Percentiles rank a stretch among this genome's conserved stretches.
phyloP scores from a whole-genome alignment of 768 basidiomycete genomes.

The Suillus discolor region DNA sequence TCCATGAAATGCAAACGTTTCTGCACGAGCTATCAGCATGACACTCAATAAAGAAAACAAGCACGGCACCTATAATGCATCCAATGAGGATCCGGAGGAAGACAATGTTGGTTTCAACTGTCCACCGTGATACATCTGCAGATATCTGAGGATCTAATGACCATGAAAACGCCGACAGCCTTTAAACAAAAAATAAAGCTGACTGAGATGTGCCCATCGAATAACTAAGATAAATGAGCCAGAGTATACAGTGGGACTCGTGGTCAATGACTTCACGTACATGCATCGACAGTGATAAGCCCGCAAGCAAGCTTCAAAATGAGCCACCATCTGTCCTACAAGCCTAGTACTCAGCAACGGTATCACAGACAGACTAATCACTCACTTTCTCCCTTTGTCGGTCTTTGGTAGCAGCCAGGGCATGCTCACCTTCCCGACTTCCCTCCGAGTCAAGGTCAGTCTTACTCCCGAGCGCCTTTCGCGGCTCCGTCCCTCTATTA shows the following conservation, averaged over 20 bases:
- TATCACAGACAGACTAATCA: background rate
- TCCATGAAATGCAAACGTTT: constrained; percentile 74
- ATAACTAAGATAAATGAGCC: constrained; percentile 53
- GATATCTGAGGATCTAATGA: constrained; percentile 42
- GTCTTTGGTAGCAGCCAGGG: background rate
- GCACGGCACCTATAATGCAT: constrained; percentile 57
- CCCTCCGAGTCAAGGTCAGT: background rate
- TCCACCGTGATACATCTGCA: constrained; percentile 50
- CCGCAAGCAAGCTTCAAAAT: constrained; percentile 61
- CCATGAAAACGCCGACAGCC: constrained; percentile 3
- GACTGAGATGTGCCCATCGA: constrained; percentile 74
- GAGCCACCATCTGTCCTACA: constrained; percentile 59
- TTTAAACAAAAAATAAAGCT: constrained; percentile 18
- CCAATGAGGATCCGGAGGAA: constrained; percentile 67
- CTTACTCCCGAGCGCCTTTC: constrained; percentile 38
- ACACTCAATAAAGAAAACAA: background rate
- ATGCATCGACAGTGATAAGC: constrained; percentile 69
- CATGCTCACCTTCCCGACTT: background rate
- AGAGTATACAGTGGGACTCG: constrained; percentile 9
- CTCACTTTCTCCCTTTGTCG: constrained; percentile 31
- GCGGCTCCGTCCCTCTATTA: constrained; percentile 72
- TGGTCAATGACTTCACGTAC: constrained; percentile 43
- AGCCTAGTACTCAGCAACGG: constrained; percentile 3
- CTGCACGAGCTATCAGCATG: constrained; percentile 36
- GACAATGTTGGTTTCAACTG: constrained; percentile 45